These are phyloP conservation scores for Crithidia brevicula DNA, from an alignment of 208 protist species.

Conservation along the genomic window DNA sequence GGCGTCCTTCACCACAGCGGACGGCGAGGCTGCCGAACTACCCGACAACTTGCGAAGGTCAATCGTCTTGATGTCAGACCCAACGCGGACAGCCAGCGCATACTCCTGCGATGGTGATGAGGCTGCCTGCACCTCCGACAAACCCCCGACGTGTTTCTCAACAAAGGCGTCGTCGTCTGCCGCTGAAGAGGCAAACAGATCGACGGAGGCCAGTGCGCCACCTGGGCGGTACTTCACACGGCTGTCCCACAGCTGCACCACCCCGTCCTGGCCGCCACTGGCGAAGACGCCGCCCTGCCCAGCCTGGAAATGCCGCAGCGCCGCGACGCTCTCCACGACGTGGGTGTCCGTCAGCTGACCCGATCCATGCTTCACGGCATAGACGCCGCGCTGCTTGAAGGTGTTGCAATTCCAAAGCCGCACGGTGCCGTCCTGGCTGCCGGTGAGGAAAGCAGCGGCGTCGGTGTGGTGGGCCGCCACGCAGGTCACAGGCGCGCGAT, in stretches of 20 bases:
- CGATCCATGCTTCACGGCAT: conserved; percentile 75
- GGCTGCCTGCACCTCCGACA: conserved; percentile 47
- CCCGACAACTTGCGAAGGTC: conserved; percentile 49
- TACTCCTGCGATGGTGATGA: conserved; percentile 6
- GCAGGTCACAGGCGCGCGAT: conserved; percentile 69
- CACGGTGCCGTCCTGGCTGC: conserved; percentile 72
- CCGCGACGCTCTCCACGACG: conserved; percentile 66
- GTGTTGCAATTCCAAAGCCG: conserved; percentile 58
- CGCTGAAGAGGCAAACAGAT: conserved; percentile 41
- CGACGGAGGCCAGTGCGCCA: conserved; percentile 40
- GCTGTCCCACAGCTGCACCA: conserved; percentile 79
- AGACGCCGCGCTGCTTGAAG: conserved; percentile 54
- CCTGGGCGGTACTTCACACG: conserved; percentile 75
- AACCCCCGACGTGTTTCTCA: conserved; percentile 72
- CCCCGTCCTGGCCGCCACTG: conserved; percentile 69
- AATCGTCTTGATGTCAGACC: conserved; percentile 41
- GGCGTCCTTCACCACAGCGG: conserved; percentile 6
- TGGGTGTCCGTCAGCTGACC: conserved; percentile 76
- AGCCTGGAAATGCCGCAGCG: conserved; percentile 17
- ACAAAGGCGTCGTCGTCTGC: conserved; percentile 13
- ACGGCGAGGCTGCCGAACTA: background rate
- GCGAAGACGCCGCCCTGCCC: conserved; percentile 56
- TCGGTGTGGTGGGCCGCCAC: conserved; percentile 46
- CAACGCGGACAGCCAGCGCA: conserved; percentile 56
- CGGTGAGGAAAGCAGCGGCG: conserved; percentile 56